Conservation (phyloP, 2,329 filamentous ascomycete genomes). For the Fusarium incarnatum region DNA sequence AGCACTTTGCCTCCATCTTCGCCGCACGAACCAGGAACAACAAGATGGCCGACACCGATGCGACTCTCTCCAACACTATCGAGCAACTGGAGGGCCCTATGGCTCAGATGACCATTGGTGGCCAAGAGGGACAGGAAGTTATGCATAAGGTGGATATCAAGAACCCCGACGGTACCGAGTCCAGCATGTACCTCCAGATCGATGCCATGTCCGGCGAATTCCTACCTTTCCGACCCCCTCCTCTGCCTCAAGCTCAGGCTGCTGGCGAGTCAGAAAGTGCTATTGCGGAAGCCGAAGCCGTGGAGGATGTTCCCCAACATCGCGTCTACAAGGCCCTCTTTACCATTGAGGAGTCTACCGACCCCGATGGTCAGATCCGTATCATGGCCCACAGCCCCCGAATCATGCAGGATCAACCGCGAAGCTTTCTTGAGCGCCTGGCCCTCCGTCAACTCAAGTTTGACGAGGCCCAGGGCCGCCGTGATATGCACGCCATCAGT, state of each 20-base stretch:
- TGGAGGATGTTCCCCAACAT: slow-evolving; percentile 58
- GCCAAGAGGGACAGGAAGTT: slow-evolving; percentile 58
- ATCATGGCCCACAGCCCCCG: slow-evolving; percentile 71
- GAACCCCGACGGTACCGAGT: slow-evolving; percentile 67
- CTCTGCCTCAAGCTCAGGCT: slow-evolving; percentile 74
- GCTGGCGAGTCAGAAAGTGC: slow-evolving; percentile 54
- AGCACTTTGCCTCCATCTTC: slow-evolving; percentile 89
- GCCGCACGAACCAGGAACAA: slow-evolving; percentile 63
- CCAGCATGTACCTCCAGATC: slow-evolving; percentile 73
- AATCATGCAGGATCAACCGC: slow-evolving; percentile 64
- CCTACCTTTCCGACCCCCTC: slow-evolving; percentile 86
- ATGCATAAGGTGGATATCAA: slow-evolving; percentile 64
- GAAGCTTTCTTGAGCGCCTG: slow-evolving; percentile 77
- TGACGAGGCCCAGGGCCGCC: slow-evolving; percentile 64
- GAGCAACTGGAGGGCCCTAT: slow-evolving; percentile 70
- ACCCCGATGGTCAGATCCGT: slow-evolving; percentile 68
- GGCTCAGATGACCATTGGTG: slow-evolving; percentile 62
- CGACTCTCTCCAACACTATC: slow-evolving; percentile 71
- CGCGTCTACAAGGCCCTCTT: slow-evolving; percentile 73
- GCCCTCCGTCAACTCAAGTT: slow-evolving; percentile 71
- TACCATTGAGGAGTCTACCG: slow-evolving; percentile 74
- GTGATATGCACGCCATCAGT: slow-evolving; percentile 82
- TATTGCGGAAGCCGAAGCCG: slow-evolving; percentile 48
- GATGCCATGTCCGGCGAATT: slow-evolving; percentile 77
- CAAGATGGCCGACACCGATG: slow-evolving; percentile 71